Evolutionary conservation across 2,329 filamentous ascomycete genomes (phyloP).

Genomic region (Alternaria longipes): DNA sequence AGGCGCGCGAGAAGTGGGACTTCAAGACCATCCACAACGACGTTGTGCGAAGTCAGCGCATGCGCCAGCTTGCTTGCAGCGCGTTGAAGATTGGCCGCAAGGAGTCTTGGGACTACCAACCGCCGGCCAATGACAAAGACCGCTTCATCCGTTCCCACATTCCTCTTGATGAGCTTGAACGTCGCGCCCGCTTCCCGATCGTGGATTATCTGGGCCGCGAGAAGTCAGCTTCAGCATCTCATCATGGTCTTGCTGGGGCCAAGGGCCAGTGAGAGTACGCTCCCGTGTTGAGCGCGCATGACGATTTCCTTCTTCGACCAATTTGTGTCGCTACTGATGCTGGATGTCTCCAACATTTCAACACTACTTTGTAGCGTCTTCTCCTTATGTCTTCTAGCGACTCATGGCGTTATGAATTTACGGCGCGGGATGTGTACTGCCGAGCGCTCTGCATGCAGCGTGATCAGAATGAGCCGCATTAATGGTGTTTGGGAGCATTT

Average conservation of each 20-base stretch:
- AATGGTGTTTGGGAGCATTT: conserved; percentile 1
- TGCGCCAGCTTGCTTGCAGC: conserved; percentile 79
- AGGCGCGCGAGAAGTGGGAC: conserved; percentile 81
- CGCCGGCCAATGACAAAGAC: conserved; percentile 71
- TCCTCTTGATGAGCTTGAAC: conserved; percentile 81
- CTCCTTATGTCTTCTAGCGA: conserved; percentile 7
- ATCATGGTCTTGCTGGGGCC: conserved; percentile 50
- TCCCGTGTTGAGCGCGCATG: not conserved
- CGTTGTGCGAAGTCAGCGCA: conserved; percentile 80
- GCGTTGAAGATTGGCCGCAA: conserved; percentile 74
- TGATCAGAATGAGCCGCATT: conserved; percentile 5
- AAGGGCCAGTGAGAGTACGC: conserved; percentile 38
- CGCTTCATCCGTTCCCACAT: conserved; percentile 84
- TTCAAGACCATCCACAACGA: conserved; percentile 78
- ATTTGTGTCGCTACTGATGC: not conserved
- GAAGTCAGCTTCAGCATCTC: conserved; percentile 42
- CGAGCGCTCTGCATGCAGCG: not conserved
- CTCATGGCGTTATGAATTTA: conserved; percentile 10
- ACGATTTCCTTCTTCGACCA: not conserved
- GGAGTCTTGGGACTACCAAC: conserved; percentile 87
- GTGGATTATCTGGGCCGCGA: conserved; percentile 57
- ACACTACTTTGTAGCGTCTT: not conserved
- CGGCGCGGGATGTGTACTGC: not conserved
- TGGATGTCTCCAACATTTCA: not conserved
- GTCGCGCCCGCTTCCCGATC: conserved; percentile 74